A percentile compares a stretch with the other conserved stretches of the same genome.
Conservation (phyloP, 441 rosid genomes). For the Jatropha podagrica region DNA sequence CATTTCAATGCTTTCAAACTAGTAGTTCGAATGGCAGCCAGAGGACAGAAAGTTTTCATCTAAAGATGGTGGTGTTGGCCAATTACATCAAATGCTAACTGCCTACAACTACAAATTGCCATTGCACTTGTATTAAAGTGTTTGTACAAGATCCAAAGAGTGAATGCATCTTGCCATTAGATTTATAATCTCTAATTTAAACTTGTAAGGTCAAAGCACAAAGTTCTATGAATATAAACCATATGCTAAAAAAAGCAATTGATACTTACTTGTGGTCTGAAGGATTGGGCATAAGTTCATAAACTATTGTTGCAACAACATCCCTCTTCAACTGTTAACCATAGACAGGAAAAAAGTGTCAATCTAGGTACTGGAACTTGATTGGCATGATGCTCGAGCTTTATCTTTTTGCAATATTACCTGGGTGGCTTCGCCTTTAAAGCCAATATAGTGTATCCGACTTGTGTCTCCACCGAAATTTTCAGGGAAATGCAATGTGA, state of each 20-base stretch:
- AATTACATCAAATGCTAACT: background rate
- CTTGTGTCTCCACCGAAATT: slow-evolving; percentile 79
- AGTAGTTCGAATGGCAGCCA: background rate
- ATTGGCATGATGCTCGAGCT: background rate
- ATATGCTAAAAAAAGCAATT: background rate
- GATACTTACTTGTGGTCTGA: slow-evolving; percentile 93
- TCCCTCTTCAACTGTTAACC: slow-evolving; percentile 85
- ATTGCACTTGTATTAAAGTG: background rate
- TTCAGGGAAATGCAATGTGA: slow-evolving; percentile 85
- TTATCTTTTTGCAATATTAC: slow-evolving; percentile 35
- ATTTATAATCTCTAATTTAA: background rate
- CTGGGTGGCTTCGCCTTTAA: slow-evolving; percentile 97
- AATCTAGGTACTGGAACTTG: slow-evolving; percentile 8
- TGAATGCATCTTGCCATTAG: background rate
- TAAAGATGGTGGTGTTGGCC: background rate
- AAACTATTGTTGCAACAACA: slow-evolving; percentile 84
- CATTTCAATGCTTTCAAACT: background rate
- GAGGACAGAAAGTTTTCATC: background rate
- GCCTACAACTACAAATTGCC: background rate
- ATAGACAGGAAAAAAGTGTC: slow-evolving; percentile 21
- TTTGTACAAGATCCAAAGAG: background rate
- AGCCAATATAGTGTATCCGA: slow-evolving; percentile 79
- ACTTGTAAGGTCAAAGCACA: background rate
- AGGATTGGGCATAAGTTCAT: slow-evolving; percentile 91
- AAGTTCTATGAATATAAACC: background rate